Conservation (phyloP, 2,329 filamentous ascomycete genomes). For the Stagonosporopsis vannaccii region DNA sequence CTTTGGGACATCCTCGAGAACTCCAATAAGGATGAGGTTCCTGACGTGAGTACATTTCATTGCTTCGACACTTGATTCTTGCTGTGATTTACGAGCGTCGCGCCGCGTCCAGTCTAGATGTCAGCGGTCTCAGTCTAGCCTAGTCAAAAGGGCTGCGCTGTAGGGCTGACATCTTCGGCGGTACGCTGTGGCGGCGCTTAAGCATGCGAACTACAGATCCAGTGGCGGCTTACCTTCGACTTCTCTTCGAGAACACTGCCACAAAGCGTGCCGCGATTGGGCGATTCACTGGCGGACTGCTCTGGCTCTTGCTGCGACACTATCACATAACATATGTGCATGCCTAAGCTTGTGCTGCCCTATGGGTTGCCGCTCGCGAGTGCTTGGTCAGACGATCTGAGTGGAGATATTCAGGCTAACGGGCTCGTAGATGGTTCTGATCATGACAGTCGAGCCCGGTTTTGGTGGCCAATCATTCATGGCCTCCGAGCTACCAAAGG, state of each 20-base stretch:
- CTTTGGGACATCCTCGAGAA: constrained; percentile 88
- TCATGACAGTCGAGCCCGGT: constrained; percentile 98
- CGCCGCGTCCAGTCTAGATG: not conserved
- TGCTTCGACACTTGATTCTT: not conserved
- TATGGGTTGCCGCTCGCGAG: not conserved
- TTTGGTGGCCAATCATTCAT: constrained; percentile 99
- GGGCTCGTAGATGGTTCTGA: constrained; percentile 81
- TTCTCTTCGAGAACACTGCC: constrained; percentile 26
- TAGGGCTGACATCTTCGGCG: constrained; percentile 37
- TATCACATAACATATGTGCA: constrained; percentile 19
- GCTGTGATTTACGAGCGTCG: not conserved
- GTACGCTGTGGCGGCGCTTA: constrained; percentile 44
- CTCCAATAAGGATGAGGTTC: constrained; percentile 74
- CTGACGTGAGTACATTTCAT: constrained; percentile 73
- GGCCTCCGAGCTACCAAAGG: constrained; percentile 93
- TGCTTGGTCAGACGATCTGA: not conserved
- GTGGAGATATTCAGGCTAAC: constrained; percentile 15
- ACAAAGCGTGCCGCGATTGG: not conserved
- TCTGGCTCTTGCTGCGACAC: constrained; percentile 2
- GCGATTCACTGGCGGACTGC: constrained; percentile 19
- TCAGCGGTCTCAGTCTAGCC: not conserved
- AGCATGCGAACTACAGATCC: constrained; percentile 29
- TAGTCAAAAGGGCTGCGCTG: constrained; percentile 1
- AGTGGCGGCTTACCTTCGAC: constrained; percentile 22
- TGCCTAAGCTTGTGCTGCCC: constrained; percentile 12